Base-by-base conservation (phyloP, 2,329 filamentous ascomycete species). In the Elsinoe ampelina region DNA sequence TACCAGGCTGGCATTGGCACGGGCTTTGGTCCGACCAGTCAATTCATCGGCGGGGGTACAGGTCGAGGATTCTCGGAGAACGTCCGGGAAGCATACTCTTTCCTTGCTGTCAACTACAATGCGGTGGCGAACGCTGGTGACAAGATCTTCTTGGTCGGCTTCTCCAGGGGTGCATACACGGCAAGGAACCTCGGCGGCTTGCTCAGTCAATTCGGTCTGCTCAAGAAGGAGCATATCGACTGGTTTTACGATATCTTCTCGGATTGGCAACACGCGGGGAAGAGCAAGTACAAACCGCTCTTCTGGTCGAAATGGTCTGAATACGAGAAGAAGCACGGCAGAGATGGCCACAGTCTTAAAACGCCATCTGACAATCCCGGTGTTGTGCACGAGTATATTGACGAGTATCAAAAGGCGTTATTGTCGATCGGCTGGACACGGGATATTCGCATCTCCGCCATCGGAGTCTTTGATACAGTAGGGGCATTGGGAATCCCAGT, bases 31-130 rank as follows among this genome's bases (percentile, higher is more conserved):
- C 47, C 68, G 0, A 67, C 61, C 22, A 63, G 65, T 50, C 66
- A 69, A 26, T 42, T 71, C 2, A 52, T 66, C 19, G 68, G 67
- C 26, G 69, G 68, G n/a, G 67, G 65, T 2, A 61, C 63, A 12
- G 64, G 65, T 2, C 48, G 59, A 11, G 69, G 69, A 2, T 59
- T 71, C 10, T 62, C 62, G 4, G 66, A 66, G 51, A 67, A 84
- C 54, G 77, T 84, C 57, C 75, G 80, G 11, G 80, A 83, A 63
- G 78, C 80, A 0, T 85, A 85, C 62, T 73, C 76, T 2, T 84
- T 82, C 62, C 69, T 84, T 1, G 80, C 79, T 57, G 76, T 79
- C 62, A 84, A 84, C 67, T 83, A 83, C 61, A 26, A 56, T 17
- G 38, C 15, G 10, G 42, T 47, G 15, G 15, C 17, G 5, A 35